Evolutionary conservation across 2,329 filamentous ascomycete species (phyloP).

Genomic region (Orbilia javanica): DNA sequence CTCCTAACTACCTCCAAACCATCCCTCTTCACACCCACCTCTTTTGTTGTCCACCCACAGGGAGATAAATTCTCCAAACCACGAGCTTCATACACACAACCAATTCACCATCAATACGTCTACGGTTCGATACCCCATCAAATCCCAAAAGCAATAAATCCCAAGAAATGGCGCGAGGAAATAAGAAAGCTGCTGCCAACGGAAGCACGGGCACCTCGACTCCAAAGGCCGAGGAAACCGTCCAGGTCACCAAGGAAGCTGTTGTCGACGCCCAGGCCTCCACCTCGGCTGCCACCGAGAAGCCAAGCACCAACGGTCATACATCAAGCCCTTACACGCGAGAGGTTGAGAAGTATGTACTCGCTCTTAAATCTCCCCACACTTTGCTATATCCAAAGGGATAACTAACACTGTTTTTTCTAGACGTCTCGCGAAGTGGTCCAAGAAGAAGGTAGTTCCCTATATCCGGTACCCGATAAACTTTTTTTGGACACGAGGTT

Average conservation of each 20-base stretch:
- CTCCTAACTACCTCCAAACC: neutral
- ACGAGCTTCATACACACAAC: neutral
- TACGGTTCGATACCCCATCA: neutral
- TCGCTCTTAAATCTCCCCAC: neutral
- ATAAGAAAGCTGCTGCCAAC: constrained; percentile 49
- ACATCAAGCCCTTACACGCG: constrained; percentile 38
- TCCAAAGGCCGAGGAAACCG: constrained; percentile 50
- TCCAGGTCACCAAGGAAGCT: constrained; percentile 39
- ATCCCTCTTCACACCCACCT: constrained; percentile 7
- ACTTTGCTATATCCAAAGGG: neutral
- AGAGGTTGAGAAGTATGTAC: constrained; percentile 52
- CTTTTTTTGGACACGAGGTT: constrained; percentile 1
- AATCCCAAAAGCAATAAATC: constrained; percentile 11
- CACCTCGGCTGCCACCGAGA: constrained; percentile 39
- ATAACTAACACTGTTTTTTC: neutral
- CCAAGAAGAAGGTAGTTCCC: constrained; percentile 57
- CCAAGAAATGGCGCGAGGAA: constrained; percentile 41
- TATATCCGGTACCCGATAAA: neutral
- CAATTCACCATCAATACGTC: constrained; percentile 13
- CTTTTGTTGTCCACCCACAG: neutral
- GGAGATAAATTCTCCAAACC: neutral
- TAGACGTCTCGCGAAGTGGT: constrained; percentile 55
- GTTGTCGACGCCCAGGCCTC: constrained; percentile 39
- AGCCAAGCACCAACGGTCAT: constrained; percentile 34
- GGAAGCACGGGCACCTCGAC: constrained; percentile 43